Base-by-base conservation (phyloP, 306 rosid genomes). In the Fragaria vesca region DNA sequence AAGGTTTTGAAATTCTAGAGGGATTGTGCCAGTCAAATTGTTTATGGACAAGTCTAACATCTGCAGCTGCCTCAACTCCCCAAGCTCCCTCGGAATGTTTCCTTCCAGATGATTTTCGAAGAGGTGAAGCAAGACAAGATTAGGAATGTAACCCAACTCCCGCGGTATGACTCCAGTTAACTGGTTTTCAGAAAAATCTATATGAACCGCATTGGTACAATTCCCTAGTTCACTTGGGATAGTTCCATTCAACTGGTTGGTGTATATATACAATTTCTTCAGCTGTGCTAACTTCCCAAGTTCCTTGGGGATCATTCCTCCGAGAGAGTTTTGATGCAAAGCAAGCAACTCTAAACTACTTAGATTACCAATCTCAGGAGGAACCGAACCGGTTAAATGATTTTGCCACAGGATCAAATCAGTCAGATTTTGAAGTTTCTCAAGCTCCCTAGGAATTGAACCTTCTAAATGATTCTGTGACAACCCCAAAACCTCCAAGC, bases 111-210 rank as follows among this genome's bases (percentile, higher is more conserved):
- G 43, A 85, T 91, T 91, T 76, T 91, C 97, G 51, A 91, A 91
- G 51, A 91, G 87, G 82, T 91, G 93, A 73, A 91, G 93, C 89
- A 91, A 74, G 36, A 45, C 76, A 52, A 89, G 92, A 73, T 82
- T 75, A 46, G 92, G 81, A 69, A 91, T 81, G 76, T 77, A 63
- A 30, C 91, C 89, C 68, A 91, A 80, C 85, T 87, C 90, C 74
- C 40, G 79, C 46, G 97, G 97, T 75, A 91, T 89, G 81, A 34
- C 66, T 60, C 93, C 92, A 20, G 73, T 80, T 73, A 91, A 74
- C 79, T 72, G 88, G 65, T 91, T 91, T 70, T 91, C 97, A 1
- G 93, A 91, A 28, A 91, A 86, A 78, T 91, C 97, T 70, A 91
- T 87, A 83, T 91, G 90, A 80, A 80, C 58, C 66, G 90, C 97